phyloP scores from a whole-genome alignment of 805 yeast genomes.

The Scheffersomyces coipomensis region DNA sequence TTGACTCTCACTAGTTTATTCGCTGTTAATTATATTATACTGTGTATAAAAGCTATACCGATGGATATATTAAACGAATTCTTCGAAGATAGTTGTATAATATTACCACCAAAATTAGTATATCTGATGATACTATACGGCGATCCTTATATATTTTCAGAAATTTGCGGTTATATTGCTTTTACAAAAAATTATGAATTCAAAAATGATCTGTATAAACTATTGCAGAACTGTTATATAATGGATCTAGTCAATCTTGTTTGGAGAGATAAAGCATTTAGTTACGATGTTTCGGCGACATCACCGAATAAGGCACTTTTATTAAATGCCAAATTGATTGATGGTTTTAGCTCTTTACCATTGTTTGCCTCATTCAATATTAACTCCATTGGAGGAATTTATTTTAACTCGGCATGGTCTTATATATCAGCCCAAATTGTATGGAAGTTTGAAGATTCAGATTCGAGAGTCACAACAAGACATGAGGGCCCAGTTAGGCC shows the following conservation, averaged over 20 bases:
- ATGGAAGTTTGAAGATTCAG: conserved; percentile 46
- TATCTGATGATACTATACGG: conserved; percentile 38
- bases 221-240: conserved; percentile 47
- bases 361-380: conserved; percentile 24
- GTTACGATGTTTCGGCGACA: conserved; percentile 20
- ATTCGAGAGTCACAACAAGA: conserved; percentile 27
- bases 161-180: conserved; percentile 45
- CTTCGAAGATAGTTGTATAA: conserved; percentile 16
- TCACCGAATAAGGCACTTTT: conserved; percentile 39
- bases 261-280: conserved; percentile 57
- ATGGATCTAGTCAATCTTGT: conserved; percentile 55
- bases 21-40: too few relatives aligned
- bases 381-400: conserved; percentile 35
- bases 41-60: conserved; percentile 11
- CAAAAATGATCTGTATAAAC: conserved; percentile 18
- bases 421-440: conserved; percentile 42
- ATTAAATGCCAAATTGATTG: conserved; percentile 30
- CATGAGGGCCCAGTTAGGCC: conserved; percentile 56
- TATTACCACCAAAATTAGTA: conserved; percentile 39
- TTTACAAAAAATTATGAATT: conserved; percentile 36
- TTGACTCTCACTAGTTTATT: too few relatives aligned
- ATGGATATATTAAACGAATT: conserved; percentile 6
- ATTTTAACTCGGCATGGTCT: conserved; percentile 53
- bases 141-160: conserved; percentile 46
- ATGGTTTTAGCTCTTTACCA: conserved; percentile 25